Evolutionary conservation across 306 rosid genomes (phyloP), one percentile per base, ranked within the genome.

Genomic region (Acacia confusa): DNA sequence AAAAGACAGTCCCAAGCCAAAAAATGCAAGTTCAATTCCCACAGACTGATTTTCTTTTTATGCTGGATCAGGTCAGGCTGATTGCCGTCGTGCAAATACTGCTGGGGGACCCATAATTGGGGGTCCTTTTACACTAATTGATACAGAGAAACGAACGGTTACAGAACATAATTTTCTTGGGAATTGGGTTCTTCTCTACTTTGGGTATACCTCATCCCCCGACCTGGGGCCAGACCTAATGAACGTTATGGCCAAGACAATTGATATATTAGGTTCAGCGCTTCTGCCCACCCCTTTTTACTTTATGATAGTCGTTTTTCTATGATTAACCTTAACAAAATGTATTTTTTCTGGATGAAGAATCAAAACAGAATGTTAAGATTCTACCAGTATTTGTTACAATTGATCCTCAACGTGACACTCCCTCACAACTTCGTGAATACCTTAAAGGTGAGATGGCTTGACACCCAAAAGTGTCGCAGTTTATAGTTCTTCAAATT

Each of bases 141-240:
- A 95, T 79, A 88, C 92, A n/a, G 90, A 87, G 75, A 91, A 86
- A 79, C 87, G 55, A 74, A 84, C 82, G 0, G 84, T 91, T 78
- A 92, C 95, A 2, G 97, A 91, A 68, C 83, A 38, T 17, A 82
- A 79, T 86, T 85, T 95, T 79, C 86, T 57, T 41, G 97, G 97
- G 67, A 92, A 92, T 60, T 92, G 98, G 98, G 81, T 89, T 78
- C 97, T 95, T 67, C 91, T 95, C 41, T 91, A 95, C 87, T 92
- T 92, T 53, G 98, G 98, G 52, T 91, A 91, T 85, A 91, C 98
- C 64, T 95, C 94, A 60, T 95, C 98, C 61, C 98, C 98, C 69
- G 98, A 95, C 83, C 77, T 91, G 72, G 98, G 97, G 70, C 98
- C 98, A 0, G 95, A 95, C 78, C 97, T 91, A 85, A 84, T 92